Conservation (phyloP, 345 rosid species). For the Garcia nutans region DNA sequence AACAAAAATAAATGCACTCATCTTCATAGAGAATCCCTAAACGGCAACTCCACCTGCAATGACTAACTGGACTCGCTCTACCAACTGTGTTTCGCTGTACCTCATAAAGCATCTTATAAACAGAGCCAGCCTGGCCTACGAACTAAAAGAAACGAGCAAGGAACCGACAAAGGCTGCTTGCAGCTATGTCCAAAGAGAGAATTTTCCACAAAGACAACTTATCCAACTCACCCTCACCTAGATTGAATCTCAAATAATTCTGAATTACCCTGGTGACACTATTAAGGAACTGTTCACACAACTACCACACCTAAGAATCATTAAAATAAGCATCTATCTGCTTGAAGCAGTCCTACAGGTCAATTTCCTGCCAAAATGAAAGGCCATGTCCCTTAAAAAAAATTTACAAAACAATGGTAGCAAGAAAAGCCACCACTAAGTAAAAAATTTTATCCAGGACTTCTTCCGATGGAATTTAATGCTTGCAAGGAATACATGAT, state of each 20-base stretch:
- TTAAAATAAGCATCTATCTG: too few species aligned
- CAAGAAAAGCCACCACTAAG: background rate
- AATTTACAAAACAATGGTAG: background rate
- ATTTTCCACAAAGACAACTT: too few species aligned
- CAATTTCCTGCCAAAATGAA: too few species aligned
- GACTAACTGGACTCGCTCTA: background rate
- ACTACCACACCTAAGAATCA: too few species aligned
- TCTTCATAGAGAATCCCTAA: slow-evolving; percentile 5
- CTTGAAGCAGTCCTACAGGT: too few species aligned
- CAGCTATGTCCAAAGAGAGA: background rate
- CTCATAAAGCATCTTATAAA: background rate
- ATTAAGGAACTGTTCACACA: too few species aligned
- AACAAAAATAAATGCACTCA: background rate
- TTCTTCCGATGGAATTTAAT: too few species aligned
- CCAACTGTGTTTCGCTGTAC: background rate
- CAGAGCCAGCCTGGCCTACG: background rate
- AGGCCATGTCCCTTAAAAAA: background rate
- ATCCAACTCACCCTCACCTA: background rate
- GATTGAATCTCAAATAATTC: too few species aligned
- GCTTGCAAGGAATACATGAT: background rate
- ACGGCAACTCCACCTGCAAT: background rate
- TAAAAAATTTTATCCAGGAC: background rate
- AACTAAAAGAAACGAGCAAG: background rate
- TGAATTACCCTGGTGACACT: too few species aligned
- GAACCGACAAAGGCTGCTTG: background rate